Evolutionary conservation across 305 asterid genomes (phyloP).

Genomic region (Ilex paraguariensis): DNA sequence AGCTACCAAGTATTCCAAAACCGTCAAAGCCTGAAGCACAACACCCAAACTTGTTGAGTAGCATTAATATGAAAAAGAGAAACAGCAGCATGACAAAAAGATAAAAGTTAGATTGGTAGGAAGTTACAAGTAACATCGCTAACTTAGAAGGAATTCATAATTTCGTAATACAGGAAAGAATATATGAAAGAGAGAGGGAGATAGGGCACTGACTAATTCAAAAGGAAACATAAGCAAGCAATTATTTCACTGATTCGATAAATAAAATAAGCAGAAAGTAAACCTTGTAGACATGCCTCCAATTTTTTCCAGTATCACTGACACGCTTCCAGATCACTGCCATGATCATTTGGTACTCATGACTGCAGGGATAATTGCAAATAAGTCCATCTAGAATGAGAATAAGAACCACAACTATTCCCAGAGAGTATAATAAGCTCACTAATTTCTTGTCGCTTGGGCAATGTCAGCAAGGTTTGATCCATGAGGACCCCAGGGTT

Average conservation of each 20-base stretch:
- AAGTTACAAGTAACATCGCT: too few relatives aligned
- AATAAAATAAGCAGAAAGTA: constrained; percentile 7
- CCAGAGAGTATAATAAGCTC: constrained; percentile 21
- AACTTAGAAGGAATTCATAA: too few relatives aligned
- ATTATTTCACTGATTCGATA: too few relatives aligned
- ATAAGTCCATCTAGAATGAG: constrained; percentile 16
- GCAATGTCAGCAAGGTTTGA: constrained; percentile 92
- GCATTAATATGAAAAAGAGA: too few relatives aligned
- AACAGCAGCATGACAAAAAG: background rate
- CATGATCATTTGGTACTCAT: constrained; percentile 93
- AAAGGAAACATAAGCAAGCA: too few relatives aligned
- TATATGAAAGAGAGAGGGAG: too few relatives aligned
- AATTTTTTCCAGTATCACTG: constrained; percentile 86
- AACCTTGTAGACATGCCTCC: constrained; percentile 98
- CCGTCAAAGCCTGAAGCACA: constrained; percentile 74
- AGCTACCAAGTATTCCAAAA: constrained; percentile 92
- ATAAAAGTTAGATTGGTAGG: background rate
- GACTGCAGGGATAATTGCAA: constrained; percentile 44
- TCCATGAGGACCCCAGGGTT: constrained; percentile 99
- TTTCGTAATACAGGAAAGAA: too few relatives aligned
- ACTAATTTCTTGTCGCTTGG: constrained; percentile 86
- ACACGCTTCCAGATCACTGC: constrained; percentile 90
- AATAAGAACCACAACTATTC: constrained; percentile 3
- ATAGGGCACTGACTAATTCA: too few relatives aligned
- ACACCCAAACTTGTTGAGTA: constrained; percentile 1